A percentile compares a stretch with the other conserved stretches of the same genome.
Evolutionary conservation across 257 asterid genomes (phyloP).

Genomic region (Rehmannia glutinosa): DNA sequence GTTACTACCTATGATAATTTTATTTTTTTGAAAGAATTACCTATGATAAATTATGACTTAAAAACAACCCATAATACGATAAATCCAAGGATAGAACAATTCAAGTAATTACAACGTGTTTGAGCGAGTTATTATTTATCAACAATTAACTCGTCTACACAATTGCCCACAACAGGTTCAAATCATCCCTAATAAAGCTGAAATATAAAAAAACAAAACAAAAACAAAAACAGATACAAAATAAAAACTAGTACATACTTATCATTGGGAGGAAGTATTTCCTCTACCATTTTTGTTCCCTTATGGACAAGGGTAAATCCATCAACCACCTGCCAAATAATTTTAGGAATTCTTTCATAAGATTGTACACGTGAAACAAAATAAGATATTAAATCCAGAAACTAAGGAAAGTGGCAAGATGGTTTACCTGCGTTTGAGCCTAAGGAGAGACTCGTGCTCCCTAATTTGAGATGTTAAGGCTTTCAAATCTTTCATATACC

Average conservation of each 20-base stretch:
- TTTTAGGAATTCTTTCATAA: neutral
- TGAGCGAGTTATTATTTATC: neutral
- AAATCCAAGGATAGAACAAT: neutral
- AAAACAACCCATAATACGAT: neutral
- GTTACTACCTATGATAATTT: neutral
- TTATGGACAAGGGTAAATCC: constrained; percentile 44
- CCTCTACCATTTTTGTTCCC: constrained; percentile 39
- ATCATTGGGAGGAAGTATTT: constrained; percentile 38
- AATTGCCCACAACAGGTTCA: constrained; percentile 8
- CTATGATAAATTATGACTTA: no score
- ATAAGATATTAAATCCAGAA: neutral
- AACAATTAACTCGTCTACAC: neutral
- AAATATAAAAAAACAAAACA: no score
- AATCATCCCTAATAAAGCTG: neutral
- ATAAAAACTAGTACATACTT: constrained; percentile 30
- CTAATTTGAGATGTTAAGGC: constrained; percentile 33
- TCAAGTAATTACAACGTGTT: neutral
- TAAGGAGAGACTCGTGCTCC: constrained; percentile 42
- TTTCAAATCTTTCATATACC: constrained; percentile 30
- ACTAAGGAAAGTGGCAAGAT: neutral
- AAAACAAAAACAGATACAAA: neutral
- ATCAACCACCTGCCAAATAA: constrained; percentile 63
- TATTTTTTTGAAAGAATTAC: no score
- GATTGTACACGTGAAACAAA: neutral
- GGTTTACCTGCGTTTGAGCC: constrained; percentile 65